Evolutionary conservation across 2,329 filamentous ascomycete genomes (phyloP).

Genomic region (Sarocladium strictum): DNA sequence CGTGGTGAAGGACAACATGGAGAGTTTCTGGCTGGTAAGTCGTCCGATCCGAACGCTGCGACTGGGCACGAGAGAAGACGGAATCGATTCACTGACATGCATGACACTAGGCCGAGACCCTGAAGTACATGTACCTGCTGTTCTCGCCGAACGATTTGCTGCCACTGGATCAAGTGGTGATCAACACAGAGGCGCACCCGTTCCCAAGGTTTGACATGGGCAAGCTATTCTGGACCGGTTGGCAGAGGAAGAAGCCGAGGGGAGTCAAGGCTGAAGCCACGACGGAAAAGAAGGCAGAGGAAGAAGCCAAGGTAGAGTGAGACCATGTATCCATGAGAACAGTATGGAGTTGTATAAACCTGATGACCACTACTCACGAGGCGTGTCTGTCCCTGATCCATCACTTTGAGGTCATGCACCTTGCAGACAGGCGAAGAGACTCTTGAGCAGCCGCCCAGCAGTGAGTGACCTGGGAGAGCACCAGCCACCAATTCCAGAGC

Average conservation of each 20-base stretch:
- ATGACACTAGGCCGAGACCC: slow-evolving; percentile 71
- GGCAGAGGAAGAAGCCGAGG: slow-evolving; percentile 60
- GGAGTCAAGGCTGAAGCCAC: slow-evolving; percentile 26
- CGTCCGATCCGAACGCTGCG: background rate
- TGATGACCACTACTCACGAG: background rate
- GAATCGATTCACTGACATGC: background rate
- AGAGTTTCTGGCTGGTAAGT: slow-evolving; percentile 93
- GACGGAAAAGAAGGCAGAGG: slow-evolving; percentile 12
- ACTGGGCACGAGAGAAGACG: too few species aligned
- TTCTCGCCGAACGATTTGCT: slow-evolving; percentile 81
- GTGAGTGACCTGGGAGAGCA: too few species aligned
- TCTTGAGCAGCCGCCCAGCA: too few species aligned
- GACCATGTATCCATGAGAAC: background rate
- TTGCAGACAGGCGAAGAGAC: too few species aligned
- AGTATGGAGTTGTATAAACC: background rate
- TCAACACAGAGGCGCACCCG: slow-evolving; percentile 94
- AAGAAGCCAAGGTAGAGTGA: slow-evolving; percentile 1
- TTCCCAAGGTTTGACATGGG: slow-evolving; percentile 82
- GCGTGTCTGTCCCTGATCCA: too few species aligned
- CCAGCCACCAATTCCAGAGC: too few species aligned
- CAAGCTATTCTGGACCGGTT: slow-evolving; percentile 72
- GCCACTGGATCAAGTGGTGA: slow-evolving; percentile 78
- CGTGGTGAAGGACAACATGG: slow-evolving; percentile 80
- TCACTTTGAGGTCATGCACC: too few species aligned
- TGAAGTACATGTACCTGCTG: slow-evolving; percentile 96